Percentiles rank a stretch among this genome's conserved stretches.
Evolutionary conservation across 805 yeast genomes (phyloP).

Genomic region (Sungouiella blattae): DNA sequence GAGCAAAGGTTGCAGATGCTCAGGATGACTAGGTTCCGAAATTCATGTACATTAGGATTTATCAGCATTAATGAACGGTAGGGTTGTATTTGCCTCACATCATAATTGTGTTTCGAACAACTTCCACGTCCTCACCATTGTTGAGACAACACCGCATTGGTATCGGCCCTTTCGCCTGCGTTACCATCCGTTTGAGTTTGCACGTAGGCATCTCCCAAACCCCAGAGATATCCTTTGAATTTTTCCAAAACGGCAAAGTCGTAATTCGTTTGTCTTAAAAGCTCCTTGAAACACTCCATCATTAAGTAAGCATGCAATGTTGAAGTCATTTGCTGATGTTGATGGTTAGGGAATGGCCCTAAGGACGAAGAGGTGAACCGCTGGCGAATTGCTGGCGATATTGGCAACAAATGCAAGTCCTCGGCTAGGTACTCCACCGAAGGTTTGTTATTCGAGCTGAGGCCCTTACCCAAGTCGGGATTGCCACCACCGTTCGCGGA

Average conservation of each 20-base stretch:
- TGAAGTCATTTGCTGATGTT: constrained; percentile 39
- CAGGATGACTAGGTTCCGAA: constrained; percentile 8
- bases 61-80: constrained; percentile 9
- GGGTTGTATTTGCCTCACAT: constrained; percentile 3
- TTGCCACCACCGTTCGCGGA: constrained; percentile 1
- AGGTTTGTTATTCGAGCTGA: constrained; percentile 28
- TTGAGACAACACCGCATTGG: too few relatives aligned
- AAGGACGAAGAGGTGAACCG: constrained; percentile 23
- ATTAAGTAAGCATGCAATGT: constrained; percentile 62
- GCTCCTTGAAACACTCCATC: constrained; percentile 61
- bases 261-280: constrained; percentile 30
- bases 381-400: constrained; percentile 47
- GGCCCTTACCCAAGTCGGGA: constrained; percentile 7
- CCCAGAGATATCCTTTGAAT: constrained; percentile 52
- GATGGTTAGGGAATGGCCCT: constrained; percentile 19
- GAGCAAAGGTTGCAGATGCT: constrained; percentile 19
- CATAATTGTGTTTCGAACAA: too few relatives aligned
- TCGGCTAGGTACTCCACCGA: constrained; percentile 65
- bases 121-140: too few relatives aligned
- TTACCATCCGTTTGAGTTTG: constrained; percentile 5
- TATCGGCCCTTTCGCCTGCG: too few relatives aligned
- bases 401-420: constrained; percentile 60
- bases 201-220: constrained; percentile 32
- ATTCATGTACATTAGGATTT: constrained; percentile 8
- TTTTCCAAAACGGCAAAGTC: constrained; percentile 24